Percentiles rank a stretch among this genome's conserved stretches.
Evolutionary conservation across 2,329 filamentous ascomycete genomes (phyloP).

Genomic region (Fusarium piperis): DNA sequence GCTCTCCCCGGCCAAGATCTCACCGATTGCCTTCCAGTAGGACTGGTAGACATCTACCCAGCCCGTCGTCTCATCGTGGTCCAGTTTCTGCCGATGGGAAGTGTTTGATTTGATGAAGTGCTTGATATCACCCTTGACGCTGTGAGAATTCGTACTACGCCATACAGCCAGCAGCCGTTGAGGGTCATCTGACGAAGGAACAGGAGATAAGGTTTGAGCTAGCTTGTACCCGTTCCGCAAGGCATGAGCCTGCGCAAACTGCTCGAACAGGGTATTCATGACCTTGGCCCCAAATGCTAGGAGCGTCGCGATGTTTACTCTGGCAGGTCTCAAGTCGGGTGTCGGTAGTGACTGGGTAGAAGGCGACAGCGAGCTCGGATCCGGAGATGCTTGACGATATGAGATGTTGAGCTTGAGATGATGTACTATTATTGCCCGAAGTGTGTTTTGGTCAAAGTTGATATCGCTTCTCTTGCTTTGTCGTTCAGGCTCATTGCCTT

Average conservation of each 20-base stretch:
- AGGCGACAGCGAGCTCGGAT: neutral
- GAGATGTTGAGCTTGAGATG: neutral
- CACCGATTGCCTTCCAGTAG: constrained; percentile 85
- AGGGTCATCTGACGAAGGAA: constrained; percentile 69
- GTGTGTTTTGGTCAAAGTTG: constrained; percentile 11
- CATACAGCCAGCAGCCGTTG: constrained; percentile 76
- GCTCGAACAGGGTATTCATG: constrained; percentile 79
- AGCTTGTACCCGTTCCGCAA: constrained; percentile 75
- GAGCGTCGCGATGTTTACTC: constrained; percentile 2
- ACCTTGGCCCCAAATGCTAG: constrained; percentile 28
- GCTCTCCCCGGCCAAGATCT: constrained; percentile 68
- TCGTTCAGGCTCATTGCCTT: constrained; percentile 26
- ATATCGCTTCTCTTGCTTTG: constrained; percentile 12
- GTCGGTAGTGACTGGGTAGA: neutral
- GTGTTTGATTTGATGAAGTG: constrained; percentile 74
- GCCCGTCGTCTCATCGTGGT: constrained; percentile 75
- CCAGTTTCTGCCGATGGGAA: constrained; percentile 61
- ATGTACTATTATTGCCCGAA: neutral
- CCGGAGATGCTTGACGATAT: neutral
- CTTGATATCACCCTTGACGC: constrained; percentile 75
- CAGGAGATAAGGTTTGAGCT: constrained; percentile 78
- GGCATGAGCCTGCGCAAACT: constrained; percentile 76
- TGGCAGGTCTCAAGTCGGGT: neutral
- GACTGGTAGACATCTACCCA: constrained; percentile 87
- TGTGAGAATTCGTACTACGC: constrained; percentile 73